Conservation (phyloP, 805 yeast species). For the Wickerhamomyces bovis region DNA sequence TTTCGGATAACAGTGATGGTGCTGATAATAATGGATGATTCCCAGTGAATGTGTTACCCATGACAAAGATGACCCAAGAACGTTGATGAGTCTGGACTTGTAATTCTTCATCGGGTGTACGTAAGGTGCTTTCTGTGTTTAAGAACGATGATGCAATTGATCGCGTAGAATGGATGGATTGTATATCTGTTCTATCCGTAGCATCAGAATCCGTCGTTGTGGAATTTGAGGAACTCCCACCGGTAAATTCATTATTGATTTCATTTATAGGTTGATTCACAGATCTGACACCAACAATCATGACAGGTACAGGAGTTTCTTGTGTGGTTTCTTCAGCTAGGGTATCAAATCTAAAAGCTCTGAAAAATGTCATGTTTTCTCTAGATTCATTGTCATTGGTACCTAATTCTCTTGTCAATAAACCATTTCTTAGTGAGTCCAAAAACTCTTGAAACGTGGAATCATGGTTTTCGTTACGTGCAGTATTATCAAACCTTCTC, state of each 20-base stretch:
- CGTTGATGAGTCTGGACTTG: constrained; percentile 22
- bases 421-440: constrained; percentile 33
- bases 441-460: constrained; percentile 40
- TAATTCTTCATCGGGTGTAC: background rate
- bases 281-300: constrained; percentile 44
- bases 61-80: constrained; percentile 58
- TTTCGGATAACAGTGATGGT: constrained; percentile 40
- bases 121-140: background rate
- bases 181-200: background rate
- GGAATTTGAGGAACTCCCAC: background rate
- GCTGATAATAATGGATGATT: constrained; percentile 44
- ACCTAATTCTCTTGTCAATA: constrained; percentile 33
- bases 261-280: constrained; percentile 16
- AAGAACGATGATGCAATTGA: constrained; percentile 1
- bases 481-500: constrained; percentile 25
- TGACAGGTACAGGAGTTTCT: constrained; percentile 33
- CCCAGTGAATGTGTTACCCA: constrained; percentile 48
- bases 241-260: constrained; percentile 9
- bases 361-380: constrained; percentile 29
- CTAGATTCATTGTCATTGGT: background rate
- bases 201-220: background rate
- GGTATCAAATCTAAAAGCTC: constrained; percentile 38
- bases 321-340: constrained; percentile 5
- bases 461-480: constrained; percentile 21
- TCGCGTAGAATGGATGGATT: background rate